Conservation (phyloP, 2,329 filamentous ascomycete species). For the Uncinocarpus reesii region DNA sequence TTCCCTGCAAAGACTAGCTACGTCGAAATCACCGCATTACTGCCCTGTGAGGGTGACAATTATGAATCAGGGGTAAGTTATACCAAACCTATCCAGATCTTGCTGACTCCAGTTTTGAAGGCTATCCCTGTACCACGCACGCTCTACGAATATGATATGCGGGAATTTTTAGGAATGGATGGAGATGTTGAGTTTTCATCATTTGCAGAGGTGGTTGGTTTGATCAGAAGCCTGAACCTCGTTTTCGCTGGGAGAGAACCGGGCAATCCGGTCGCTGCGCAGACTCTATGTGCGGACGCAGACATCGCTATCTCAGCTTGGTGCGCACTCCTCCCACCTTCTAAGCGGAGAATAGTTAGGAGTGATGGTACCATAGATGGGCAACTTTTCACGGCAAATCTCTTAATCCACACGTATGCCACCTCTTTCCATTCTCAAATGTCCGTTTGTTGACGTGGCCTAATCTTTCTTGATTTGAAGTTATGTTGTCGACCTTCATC, state of each 20-base stretch:
- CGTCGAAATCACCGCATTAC: constrained; percentile 21
- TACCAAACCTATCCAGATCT: not conserved
- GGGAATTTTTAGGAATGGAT: constrained; percentile 24
- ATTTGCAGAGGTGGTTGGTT: constrained; percentile 28
- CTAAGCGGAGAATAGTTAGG: constrained; percentile 33
- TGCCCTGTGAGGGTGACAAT: constrained; percentile 28
- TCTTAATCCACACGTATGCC: constrained; percentile 48
- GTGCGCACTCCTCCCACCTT: constrained; percentile 30
- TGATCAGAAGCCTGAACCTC: constrained; percentile 20
- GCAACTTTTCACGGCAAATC: constrained; percentile 77
- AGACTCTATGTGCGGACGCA: constrained; percentile 21
- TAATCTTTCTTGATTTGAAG: constrained; percentile 19
- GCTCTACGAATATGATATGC: constrained; percentile 26
- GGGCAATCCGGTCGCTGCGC: constrained; percentile 15
- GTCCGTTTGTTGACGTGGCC: constrained; percentile 30
- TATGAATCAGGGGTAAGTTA: constrained; percentile 24
- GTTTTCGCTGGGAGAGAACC: constrained; percentile 20
- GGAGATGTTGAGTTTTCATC: constrained; percentile 24
- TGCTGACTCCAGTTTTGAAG: constrained; percentile 14
- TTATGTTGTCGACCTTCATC: constrained; percentile 29
- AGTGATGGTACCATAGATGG: constrained; percentile 44
- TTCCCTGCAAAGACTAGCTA: constrained; percentile 18
- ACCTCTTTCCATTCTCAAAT: not conserved
- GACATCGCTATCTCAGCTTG: constrained; percentile 33
- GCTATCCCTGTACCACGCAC: constrained; percentile 24